Conservation (phyloP, 2,329 filamentous ascomycete genomes). For the Amauroascus verrucosus region DNA sequence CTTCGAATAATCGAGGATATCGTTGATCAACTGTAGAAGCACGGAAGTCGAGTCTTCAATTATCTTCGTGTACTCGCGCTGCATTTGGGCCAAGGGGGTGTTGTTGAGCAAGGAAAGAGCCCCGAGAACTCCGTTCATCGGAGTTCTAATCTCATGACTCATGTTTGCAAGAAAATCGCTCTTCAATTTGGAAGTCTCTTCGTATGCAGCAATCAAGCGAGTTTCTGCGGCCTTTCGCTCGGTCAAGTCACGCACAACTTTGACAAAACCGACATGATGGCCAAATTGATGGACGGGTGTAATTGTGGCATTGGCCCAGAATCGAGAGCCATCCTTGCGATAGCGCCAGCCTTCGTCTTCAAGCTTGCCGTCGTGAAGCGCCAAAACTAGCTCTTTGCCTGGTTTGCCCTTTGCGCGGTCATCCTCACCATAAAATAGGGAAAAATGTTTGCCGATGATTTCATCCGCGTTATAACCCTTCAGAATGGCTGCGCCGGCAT, state of each 20-base stretch:
- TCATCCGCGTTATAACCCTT: slow-evolving; percentile 48
- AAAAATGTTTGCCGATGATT: slow-evolving; percentile 50
- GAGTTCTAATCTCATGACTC: slow-evolving; percentile 55
- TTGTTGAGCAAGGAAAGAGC: slow-evolving; percentile 50
- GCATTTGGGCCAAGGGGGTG: slow-evolving; percentile 43
- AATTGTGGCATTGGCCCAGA: slow-evolving; percentile 54
- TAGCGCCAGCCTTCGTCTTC: slow-evolving; percentile 54
- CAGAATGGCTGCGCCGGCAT: slow-evolving; percentile 45
- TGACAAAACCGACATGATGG: slow-evolving; percentile 48
- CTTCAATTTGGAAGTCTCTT: slow-evolving; percentile 54
- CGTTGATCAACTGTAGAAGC: slow-evolving; percentile 53
- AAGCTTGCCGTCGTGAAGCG: slow-evolving; percentile 45
- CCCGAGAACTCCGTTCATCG: slow-evolving; percentile 54
- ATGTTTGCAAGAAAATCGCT: slow-evolving; percentile 54
- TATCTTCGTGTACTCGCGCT: slow-evolving; percentile 47
- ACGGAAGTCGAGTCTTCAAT: slow-evolving; percentile 51
- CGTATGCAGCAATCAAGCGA: slow-evolving; percentile 48
- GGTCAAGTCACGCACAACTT: slow-evolving; percentile 49
- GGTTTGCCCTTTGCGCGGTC: slow-evolving; percentile 44
- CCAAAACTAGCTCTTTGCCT: slow-evolving; percentile 42
- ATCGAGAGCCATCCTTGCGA: slow-evolving; percentile 47
- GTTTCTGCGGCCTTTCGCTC: slow-evolving; percentile 47
- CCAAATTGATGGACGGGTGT: slow-evolving; percentile 46
- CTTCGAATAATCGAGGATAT: slow-evolving; percentile 58
- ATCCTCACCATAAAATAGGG: slow-evolving; percentile 46